phyloP scores from a whole-genome alignment of 257 asterid genomes.

The Nicotiana sylvestris region DNA sequence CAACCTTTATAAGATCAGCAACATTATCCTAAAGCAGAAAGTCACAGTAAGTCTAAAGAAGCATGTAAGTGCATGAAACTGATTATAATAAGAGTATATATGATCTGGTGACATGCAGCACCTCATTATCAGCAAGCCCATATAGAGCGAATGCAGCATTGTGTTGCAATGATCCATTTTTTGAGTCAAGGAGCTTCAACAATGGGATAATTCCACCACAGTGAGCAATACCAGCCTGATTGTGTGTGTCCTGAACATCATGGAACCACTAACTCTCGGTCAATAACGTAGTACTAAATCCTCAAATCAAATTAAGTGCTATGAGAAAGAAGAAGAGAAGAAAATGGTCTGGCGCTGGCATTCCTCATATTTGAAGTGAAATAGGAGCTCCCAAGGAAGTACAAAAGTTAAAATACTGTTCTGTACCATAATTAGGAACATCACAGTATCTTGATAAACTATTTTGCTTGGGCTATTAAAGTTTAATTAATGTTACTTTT shows the following conservation, averaged over 20 bases:
- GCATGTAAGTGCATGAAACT: conserved; percentile 7
- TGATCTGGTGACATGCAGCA: conserved; percentile 13
- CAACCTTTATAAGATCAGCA: conserved; percentile 83
- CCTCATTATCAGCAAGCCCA: conserved; percentile 99
- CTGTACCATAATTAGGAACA: not conserved
- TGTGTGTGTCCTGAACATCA: conserved; percentile 71
- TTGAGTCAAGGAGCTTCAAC: conserved; percentile 87
- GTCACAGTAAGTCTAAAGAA: conserved; percentile 10
- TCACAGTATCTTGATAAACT: not conserved
- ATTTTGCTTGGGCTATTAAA: not conserved
- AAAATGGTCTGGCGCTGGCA: not conserved
- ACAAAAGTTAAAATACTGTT: not conserved
- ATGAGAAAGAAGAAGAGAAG: not conserved
- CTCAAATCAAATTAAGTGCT: not conserved
- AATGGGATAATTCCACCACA: conserved; percentile 81
- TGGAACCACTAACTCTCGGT: not conserved
- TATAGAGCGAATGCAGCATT: conserved; percentile 99
- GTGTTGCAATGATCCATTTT: conserved; percentile 94
- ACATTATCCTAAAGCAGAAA: conserved; percentile 72
- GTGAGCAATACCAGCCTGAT: conserved; percentile 98
- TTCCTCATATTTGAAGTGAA: not conserved
- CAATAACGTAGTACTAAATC: not conserved
- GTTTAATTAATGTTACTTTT: not conserved
- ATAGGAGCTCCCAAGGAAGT: not conserved
- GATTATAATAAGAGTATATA: not conserved